Evolutionary conservation across 805 yeast genomes (phyloP).

Genomic region (Debaryomyces hansenii): DNA sequence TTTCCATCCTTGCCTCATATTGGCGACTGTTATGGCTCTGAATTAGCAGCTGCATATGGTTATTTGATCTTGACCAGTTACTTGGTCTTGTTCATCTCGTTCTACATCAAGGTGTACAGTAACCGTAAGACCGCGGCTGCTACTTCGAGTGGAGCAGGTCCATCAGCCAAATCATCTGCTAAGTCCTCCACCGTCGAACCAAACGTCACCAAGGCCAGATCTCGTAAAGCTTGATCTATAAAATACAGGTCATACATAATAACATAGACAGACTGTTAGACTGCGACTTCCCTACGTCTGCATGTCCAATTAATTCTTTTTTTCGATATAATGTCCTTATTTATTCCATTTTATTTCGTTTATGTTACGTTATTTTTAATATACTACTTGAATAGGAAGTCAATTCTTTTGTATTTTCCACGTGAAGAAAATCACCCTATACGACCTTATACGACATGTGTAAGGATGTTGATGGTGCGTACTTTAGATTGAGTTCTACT

Average conservation of each 20-base stretch:
- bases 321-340: too few species aligned
- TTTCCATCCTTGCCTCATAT: constrained; percentile 63
- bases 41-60: constrained; percentile 90
- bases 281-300: too few species aligned
- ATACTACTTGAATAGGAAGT: too few species aligned
- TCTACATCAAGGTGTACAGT: constrained; percentile 86
- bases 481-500: too few species aligned
- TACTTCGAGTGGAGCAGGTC: constrained; percentile 3
- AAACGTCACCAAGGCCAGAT: constrained; percentile 24
- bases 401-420: too few species aligned
- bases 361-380: too few species aligned
- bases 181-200: constrained; percentile 11
- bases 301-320: too few species aligned
- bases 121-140: constrained; percentile 15
- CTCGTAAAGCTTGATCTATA: constrained; percentile 30
- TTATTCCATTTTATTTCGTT: too few species aligned
- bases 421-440: too few species aligned
- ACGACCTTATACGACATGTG: too few species aligned
- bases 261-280: too few species aligned
- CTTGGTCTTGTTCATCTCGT: constrained; percentile 85
- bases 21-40: constrained; percentile 87
- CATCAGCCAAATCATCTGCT: constrained; percentile 9
- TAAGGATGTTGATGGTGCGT: too few species aligned
- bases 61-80: constrained; percentile 85
- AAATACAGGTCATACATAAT: background rate